Percentiles rank a stretch among this genome's conserved stretches.
Conservation (phyloP, 2,329 filamentous ascomycete species). For the Fusarium hostae region DNA sequence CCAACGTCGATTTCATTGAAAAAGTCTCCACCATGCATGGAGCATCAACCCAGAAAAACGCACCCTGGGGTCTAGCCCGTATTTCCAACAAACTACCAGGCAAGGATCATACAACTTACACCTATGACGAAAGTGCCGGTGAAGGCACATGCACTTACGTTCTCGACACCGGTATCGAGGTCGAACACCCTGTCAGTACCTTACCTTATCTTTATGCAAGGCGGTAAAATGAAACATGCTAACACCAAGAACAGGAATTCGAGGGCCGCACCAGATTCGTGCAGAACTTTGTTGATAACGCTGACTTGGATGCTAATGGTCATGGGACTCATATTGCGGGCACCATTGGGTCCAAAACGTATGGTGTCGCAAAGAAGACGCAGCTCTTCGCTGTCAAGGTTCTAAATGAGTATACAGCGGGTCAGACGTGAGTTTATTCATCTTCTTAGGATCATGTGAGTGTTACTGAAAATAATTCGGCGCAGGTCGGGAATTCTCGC, state of each 20-base stretch:
- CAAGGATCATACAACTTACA: not conserved
- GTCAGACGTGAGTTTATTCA: not conserved
- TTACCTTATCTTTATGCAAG: not conserved
- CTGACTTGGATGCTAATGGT: not conserved
- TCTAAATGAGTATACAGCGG: not conserved
- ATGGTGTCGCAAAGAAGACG: not conserved
- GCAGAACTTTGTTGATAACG: not conserved
- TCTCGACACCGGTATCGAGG: not conserved
- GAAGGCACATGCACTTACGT: conserved; percentile 12
- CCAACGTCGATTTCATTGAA: not conserved
- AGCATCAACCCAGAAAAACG: not conserved
- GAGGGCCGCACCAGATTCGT: not conserved
- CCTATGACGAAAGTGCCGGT: not conserved
- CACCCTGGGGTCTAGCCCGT: not conserved
- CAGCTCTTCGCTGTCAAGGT: not conserved
- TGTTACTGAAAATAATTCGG: not conserved
- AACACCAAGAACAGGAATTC: not conserved
- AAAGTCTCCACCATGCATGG: not conserved
- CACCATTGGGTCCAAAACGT: not conserved
- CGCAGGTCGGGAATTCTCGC: not conserved
- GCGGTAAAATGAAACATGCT: not conserved
- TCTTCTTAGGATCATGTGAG: too few species aligned
- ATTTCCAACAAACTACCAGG: not conserved
- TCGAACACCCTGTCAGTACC: not conserved
- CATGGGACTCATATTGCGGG: not conserved